phyloP scores from a whole-genome alignment of 2,329 filamentous ascomycete species.

The Alternaria arborescens region DNA sequence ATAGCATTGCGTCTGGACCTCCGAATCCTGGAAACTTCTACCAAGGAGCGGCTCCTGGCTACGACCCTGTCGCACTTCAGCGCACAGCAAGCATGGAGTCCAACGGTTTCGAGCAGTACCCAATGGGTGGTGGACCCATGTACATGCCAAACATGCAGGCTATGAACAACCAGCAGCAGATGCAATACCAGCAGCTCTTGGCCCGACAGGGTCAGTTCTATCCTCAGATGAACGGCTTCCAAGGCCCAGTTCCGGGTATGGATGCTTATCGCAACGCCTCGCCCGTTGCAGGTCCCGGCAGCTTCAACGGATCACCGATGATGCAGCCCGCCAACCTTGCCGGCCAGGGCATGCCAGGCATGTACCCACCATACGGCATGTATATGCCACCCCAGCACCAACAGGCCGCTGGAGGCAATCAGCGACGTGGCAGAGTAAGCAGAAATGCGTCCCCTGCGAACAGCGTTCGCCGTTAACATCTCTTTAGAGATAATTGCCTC shows the following conservation, averaged over 20 bases:
- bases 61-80: constrained; percentile 55
- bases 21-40: constrained; percentile 49
- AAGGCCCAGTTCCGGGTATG: constrained; percentile 53
- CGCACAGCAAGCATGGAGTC: constrained; percentile 61
- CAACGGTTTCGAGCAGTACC: constrained; percentile 57
- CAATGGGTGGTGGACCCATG: constrained; percentile 47
- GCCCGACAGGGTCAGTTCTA: constrained; percentile 60
- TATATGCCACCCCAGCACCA: constrained; percentile 59
- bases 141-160: constrained; percentile 53
- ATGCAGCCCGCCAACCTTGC: constrained; percentile 58
- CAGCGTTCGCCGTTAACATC: constrained; percentile 33
- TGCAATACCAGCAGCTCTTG: constrained; percentile 67
- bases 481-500: constrained; percentile 38
- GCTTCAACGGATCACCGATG: constrained; percentile 54
- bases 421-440: constrained; percentile 64
- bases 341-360: constrained; percentile 48
- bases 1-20: constrained; percentile 41
- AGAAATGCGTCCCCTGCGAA: constrained; percentile 33
- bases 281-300: constrained; percentile 52
- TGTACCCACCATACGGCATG: constrained; percentile 59
- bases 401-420: constrained; percentile 56
- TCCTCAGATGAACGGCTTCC: constrained; percentile 54
- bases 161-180: constrained; percentile 56
- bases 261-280: constrained; percentile 55
- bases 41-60: constrained; percentile 46